Evolutionary conservation across 371 early-diverging fungal species (phyloP).

Genomic region (Lichtheimia ornata): DNA sequence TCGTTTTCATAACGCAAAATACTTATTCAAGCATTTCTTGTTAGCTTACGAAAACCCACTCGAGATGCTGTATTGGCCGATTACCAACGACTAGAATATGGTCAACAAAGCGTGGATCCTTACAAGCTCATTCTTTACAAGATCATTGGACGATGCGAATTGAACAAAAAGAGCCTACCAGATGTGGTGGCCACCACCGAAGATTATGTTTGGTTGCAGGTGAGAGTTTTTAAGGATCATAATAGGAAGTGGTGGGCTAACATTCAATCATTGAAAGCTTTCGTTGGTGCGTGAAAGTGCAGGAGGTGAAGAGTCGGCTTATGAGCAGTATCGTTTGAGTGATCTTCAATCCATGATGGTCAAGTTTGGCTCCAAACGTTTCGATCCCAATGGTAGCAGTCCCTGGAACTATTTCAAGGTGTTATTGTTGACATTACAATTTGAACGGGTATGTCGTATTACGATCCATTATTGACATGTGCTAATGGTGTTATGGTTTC

Average conservation of each 20-base stretch:
- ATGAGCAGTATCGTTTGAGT: slow-evolving; percentile 65
- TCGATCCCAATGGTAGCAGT: slow-evolving; percentile 67
- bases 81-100: slow-evolving; percentile 58
- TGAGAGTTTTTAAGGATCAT: slow-evolving; percentile 6
- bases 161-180: slow-evolving; percentile 64
- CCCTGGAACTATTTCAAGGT: slow-evolving; percentile 82
- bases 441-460: slow-evolving; percentile 66
- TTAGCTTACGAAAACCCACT: slow-evolving; percentile 19
- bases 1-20: neutral
- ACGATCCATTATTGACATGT: too few species aligned
- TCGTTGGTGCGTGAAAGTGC: slow-evolving; percentile 63
- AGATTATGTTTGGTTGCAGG: slow-evolving; percentile 84
- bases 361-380: slow-evolving; percentile 69
- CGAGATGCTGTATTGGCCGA: slow-evolving; percentile 56
- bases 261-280: slow-evolving; percentile 33
- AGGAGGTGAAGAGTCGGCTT: slow-evolving; percentile 39
- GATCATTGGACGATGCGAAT: slow-evolving; percentile 85
- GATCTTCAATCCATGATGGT: slow-evolving; percentile 67
- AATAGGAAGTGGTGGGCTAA: neutral
- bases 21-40: neutral
- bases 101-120: slow-evolving; percentile 64
- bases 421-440: slow-evolving; percentile 82
- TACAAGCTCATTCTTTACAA: slow-evolving; percentile 88
- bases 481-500: too few species aligned
- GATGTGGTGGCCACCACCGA: slow-evolving; percentile 71